phyloP scores from a whole-genome alignment of 2,329 filamentous ascomycete genomes.

The Mycosphaerella sp. region DNA sequence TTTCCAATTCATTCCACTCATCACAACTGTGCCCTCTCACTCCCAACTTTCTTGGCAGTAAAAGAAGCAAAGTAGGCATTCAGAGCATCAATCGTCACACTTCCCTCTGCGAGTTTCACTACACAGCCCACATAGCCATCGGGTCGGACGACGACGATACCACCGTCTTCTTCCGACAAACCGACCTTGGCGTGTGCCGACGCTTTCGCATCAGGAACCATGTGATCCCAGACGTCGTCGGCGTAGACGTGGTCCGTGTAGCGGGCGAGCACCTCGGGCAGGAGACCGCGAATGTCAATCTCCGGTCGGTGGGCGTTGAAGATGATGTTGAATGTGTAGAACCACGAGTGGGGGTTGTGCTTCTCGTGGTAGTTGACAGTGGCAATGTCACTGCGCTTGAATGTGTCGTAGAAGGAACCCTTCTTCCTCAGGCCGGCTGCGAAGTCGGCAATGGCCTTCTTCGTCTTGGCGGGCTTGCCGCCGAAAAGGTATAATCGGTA shows the following conservation, averaged over 20 bases:
- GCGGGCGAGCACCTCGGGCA: slow-evolving; percentile 63
- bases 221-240: slow-evolving; percentile 69
- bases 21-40: slow-evolving; percentile 26
- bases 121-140: slow-evolving; percentile 83
- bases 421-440: slow-evolving; percentile 57
- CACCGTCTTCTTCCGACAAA: slow-evolving; percentile 63
- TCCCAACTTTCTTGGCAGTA: slow-evolving; percentile 52
- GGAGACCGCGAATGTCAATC: slow-evolving; percentile 66
- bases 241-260: slow-evolving; percentile 82
- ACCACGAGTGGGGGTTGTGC: slow-evolving; percentile 75
- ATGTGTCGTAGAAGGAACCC: slow-evolving; percentile 65
- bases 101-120: slow-evolving; percentile 65
- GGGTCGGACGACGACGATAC: slow-evolving; percentile 75
- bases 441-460: slow-evolving; percentile 63
- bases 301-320: slow-evolving; percentile 60
- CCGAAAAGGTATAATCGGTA: slow-evolving; percentile 83
- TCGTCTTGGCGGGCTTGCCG: slow-evolving; percentile 57
- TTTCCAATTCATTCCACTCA: too few species aligned
- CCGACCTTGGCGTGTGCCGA: slow-evolving; percentile 85
- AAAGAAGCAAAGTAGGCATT: slow-evolving; percentile 77
- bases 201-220: slow-evolving; percentile 62
- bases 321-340: slow-evolving; percentile 73
- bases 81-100: slow-evolving; percentile 72
- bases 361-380: slow-evolving; percentile 67
- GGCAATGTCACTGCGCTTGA: slow-evolving; percentile 55